Conservation (phyloP, 78 protist genomes). For the Dictyostelium purpureum region DNA sequence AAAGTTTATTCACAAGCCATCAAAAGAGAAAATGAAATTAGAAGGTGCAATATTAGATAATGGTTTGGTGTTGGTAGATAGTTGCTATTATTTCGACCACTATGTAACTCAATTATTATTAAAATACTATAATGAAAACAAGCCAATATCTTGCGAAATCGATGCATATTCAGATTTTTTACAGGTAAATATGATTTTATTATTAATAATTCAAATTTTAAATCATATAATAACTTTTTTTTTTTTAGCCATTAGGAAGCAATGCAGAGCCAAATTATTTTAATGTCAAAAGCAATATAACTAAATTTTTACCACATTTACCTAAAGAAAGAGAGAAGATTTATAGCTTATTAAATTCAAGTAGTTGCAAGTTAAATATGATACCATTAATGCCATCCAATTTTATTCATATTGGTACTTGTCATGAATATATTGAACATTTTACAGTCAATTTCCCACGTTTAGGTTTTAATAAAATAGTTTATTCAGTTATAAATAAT, state of each 20-base stretch:
- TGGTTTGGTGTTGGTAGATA: slow-evolving; percentile 46
- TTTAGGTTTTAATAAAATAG: slow-evolving; percentile 18
- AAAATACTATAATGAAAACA: slow-evolving; percentile 15
- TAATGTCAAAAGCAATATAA: slow-evolving; percentile 18
- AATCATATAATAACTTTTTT: not conserved
- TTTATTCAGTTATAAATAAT: not conserved
- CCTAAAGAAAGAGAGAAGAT: slow-evolving; percentile 55
- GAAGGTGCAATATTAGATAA: slow-evolving; percentile 34
- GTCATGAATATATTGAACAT: slow-evolving; percentile 76
- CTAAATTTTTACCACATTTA: not conserved
- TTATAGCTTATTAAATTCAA: slow-evolving; percentile 3
- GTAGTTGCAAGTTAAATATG: not conserved
- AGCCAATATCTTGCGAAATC: slow-evolving; percentile 31
- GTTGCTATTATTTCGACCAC: slow-evolving; percentile 56
- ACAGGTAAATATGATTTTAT: not conserved
- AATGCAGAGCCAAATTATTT: slow-evolving; percentile 31
- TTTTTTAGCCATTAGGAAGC: slow-evolving; percentile 40
- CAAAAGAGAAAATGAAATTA: slow-evolving; percentile 27
- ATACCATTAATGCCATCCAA: slow-evolving; percentile 61
- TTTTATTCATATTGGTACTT: slow-evolving; percentile 75
- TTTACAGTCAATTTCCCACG: slow-evolving; percentile 50
- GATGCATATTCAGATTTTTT: slow-evolving; percentile 78
- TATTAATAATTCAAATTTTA: not conserved
- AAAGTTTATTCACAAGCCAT: slow-evolving; percentile 62
- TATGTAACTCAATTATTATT: not conserved